Evolutionary conservation across 2,329 filamentous ascomycete genomes (phyloP).

Genomic region (Aureobasidium sp.): DNA sequence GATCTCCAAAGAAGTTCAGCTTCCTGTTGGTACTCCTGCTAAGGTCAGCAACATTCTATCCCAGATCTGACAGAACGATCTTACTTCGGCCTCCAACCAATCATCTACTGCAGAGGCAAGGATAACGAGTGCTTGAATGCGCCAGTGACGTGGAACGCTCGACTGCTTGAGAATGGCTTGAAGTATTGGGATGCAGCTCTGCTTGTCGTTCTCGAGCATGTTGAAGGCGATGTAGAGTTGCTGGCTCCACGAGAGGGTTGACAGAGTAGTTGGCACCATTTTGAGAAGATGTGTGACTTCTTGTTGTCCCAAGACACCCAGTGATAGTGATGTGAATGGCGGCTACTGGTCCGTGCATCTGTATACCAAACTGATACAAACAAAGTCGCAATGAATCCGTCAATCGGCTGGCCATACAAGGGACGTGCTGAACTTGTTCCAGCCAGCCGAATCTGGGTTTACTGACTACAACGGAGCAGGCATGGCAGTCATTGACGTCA

Average conservation of each 20-base stretch:
- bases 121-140: background rate
- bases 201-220: background rate
- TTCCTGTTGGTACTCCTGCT: background rate
- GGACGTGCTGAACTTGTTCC: background rate
- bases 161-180: background rate
- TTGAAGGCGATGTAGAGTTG: background rate
- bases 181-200: background rate
- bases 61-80: background rate
- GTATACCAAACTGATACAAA: conserved; percentile 2
- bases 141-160: background rate
- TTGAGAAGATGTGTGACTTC: background rate
- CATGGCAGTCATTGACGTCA: background rate
- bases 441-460: background rate
- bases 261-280: background rate
- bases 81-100: background rate
- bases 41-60: background rate
- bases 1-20: background rate
- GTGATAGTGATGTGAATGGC: background rate
- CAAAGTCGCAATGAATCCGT: background rate
- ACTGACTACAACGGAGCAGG: background rate
- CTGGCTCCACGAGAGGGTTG: background rate
- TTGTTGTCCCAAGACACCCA: no score
- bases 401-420: background rate
- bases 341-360: background rate
- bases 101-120: background rate